Conservation (phyloP, 768 basidiomycete species). For the Podaxis sp. region DNA sequence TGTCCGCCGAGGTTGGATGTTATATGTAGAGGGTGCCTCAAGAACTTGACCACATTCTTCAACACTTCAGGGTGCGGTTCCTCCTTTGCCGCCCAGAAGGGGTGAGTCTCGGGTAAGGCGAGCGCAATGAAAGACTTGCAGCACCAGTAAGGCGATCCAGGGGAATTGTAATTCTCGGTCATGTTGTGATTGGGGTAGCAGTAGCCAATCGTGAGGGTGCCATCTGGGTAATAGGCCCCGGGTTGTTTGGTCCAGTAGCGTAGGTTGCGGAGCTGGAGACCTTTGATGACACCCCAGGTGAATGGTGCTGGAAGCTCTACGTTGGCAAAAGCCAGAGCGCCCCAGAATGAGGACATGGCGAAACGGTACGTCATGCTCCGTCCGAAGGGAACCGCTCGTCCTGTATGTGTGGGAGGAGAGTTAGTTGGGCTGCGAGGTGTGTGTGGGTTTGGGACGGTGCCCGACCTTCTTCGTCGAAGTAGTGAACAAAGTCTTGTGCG, state of each 20-base stretch:
- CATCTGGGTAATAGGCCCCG: slow-evolving; percentile 59
- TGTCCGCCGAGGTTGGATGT: slow-evolving; percentile 62
- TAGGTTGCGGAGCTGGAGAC: slow-evolving; percentile 68
- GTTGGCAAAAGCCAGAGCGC: slow-evolving; percentile 70
- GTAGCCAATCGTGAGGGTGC: slow-evolving; percentile 72
- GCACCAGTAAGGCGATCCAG: slow-evolving; percentile 80
- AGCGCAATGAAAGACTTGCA: slow-evolving; percentile 75
- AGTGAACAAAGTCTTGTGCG: slow-evolving; percentile 70
- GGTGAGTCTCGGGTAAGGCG: slow-evolving; percentile 61
- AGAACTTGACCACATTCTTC: slow-evolving; percentile 45
- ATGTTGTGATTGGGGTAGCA: slow-evolving; percentile 73
- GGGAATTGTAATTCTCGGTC: slow-evolving; percentile 79
- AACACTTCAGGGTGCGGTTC: slow-evolving; percentile 58
- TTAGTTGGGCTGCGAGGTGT: background rate
- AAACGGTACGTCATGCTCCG: slow-evolving; percentile 76
- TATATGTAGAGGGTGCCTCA: slow-evolving; percentile 69
- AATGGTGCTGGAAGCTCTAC: slow-evolving; percentile 67
- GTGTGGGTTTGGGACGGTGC: background rate
- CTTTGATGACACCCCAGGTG: slow-evolving; percentile 75
- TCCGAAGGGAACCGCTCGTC: slow-evolving; percentile 75
- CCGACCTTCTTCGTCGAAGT: slow-evolving; percentile 72
- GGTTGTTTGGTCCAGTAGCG: slow-evolving; percentile 71
- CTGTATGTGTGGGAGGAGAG: slow-evolving; percentile 29
- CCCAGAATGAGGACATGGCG: slow-evolving; percentile 83
- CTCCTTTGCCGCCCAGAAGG: slow-evolving; percentile 72